Evolutionary conservation across 2,329 filamentous ascomycete genomes (phyloP).

Genomic region (Alternaria arborescens): DNA sequence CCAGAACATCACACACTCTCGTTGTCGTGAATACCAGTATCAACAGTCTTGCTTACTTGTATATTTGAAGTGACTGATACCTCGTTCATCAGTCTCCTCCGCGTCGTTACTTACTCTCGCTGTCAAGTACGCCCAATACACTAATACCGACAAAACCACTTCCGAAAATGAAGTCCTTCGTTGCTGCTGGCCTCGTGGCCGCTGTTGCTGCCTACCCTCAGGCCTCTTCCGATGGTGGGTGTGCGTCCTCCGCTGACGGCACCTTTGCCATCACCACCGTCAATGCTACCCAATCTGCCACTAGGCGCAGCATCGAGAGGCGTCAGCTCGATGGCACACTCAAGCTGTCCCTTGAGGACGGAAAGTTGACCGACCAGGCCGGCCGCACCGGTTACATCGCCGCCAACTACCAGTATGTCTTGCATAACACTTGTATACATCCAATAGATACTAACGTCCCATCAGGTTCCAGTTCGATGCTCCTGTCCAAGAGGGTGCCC

Average conservation of each 20-base stretch:
- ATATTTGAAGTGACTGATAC: constrained; percentile 43
- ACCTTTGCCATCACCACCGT: constrained; percentile 68
- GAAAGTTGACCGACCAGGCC: constrained; percentile 70
- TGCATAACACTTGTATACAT: no score
- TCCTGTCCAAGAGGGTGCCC: constrained; percentile 69
- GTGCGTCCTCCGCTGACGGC: constrained; percentile 61
- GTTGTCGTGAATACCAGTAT: constrained; percentile 38
- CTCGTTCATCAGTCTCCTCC: constrained; percentile 49
- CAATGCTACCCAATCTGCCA: constrained; percentile 47
- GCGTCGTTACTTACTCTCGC: constrained; percentile 32
- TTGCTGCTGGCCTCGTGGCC: constrained; percentile 41
- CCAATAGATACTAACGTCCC: constrained; percentile 10
- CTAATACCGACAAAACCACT: constrained; percentile 13
- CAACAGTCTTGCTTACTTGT: constrained; percentile 10
- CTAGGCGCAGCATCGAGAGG: constrained; percentile 37
- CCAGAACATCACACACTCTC: constrained; percentile 29
- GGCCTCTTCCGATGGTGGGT: constrained; percentile 59
- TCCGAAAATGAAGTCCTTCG: constrained; percentile 45
- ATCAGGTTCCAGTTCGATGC: constrained; percentile 53
- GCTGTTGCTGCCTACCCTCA: constrained; percentile 40
- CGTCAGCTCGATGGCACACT: constrained; percentile 58
- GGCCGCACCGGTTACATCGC: constrained; percentile 81
- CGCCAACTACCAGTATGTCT: constrained; percentile 71
- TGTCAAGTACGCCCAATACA: constrained; percentile 18
- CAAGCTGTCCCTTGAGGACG: constrained; percentile 67